phyloP scores from a whole-genome alignment of 805 yeast species.

The Ascoidea asiatica region DNA sequence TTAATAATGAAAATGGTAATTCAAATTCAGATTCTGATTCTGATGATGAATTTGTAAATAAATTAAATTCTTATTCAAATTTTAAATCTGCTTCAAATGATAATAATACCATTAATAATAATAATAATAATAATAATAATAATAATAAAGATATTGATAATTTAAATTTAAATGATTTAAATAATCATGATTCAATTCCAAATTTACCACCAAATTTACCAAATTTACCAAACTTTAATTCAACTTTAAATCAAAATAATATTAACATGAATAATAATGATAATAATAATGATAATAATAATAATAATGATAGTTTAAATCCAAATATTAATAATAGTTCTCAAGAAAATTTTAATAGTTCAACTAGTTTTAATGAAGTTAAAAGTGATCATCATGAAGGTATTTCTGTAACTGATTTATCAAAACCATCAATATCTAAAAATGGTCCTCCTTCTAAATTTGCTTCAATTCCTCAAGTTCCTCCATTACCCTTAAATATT shows the following conservation, averaged over 20 bases:
- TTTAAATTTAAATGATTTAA: slow-evolving; percentile 5
- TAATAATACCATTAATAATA: slow-evolving; percentile 1
- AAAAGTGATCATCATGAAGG: not conserved
- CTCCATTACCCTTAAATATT: no score
- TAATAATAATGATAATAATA: not conserved
- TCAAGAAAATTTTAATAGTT: not conserved
- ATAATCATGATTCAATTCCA: slow-evolving; percentile 8
- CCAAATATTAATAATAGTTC: not conserved
- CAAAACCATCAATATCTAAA: not conserved
- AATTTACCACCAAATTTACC: slow-evolving; percentile 6
- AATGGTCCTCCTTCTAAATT: not conserved
- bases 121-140: not conserved
- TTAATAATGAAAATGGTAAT: slow-evolving; percentile 6
- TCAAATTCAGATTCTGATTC: slow-evolving; percentile 10
- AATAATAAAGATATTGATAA: slow-evolving; percentile 1
- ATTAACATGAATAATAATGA: not conserved
- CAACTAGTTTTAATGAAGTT: not conserved
- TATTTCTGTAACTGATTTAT: not conserved
- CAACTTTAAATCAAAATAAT: no score
- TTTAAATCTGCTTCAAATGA: no score
- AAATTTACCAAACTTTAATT: slow-evolving; percentile 1
- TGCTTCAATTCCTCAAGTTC: no score
- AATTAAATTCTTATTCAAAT: not conserved
- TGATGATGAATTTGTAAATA: slow-evolving; percentile 6
- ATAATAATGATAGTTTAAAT: not conserved